Evolutionary conservation across 2,329 filamentous ascomycete species (phyloP).

Genomic region (Beauveria brongniartii): DNA sequence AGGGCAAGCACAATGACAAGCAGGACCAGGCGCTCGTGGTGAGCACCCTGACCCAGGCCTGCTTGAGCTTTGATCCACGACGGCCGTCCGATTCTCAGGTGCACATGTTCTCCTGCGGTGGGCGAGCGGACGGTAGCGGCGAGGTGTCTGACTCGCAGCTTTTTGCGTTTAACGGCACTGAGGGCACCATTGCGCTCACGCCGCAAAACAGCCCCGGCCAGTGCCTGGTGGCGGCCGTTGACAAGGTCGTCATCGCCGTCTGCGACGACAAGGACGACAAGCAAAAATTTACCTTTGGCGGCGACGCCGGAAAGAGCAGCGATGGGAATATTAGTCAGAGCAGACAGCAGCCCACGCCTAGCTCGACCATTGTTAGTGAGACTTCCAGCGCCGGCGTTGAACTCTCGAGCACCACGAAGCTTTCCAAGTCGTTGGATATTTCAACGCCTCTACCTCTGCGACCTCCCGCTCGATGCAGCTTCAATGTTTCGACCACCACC

Average conservation of each 20-base stretch:
- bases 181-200: slow-evolving; percentile 34
- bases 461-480: background rate
- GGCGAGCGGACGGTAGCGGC: slow-evolving; percentile 46
- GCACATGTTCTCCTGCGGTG: slow-evolving; percentile 50
- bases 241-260: slow-evolving; percentile 32
- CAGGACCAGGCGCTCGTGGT: slow-evolving; percentile 42
- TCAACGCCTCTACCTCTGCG: background rate
- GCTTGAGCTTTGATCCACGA: slow-evolving; percentile 49
- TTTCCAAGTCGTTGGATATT: background rate
- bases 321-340: background rate
- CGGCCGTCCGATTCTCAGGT: slow-evolving; percentile 43
- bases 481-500: background rate
- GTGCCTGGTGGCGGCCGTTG: slow-evolving; percentile 39
- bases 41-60: slow-evolving; percentile 49
- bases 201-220: slow-evolving; percentile 32
- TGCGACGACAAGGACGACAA: slow-evolving; percentile 32
- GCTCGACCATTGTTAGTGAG: background rate
- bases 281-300: slow-evolving; percentile 33
- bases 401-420: background rate
- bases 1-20: slow-evolving; percentile 42
- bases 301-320: slow-evolving; percentile 1
- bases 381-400: background rate
- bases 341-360: background rate
- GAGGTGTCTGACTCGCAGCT: slow-evolving; percentile 43
- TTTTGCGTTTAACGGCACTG: slow-evolving; percentile 36